Conservation (phyloP, 2,329 filamentous ascomycete genomes). For the Pseudocercospora musae region DNA sequence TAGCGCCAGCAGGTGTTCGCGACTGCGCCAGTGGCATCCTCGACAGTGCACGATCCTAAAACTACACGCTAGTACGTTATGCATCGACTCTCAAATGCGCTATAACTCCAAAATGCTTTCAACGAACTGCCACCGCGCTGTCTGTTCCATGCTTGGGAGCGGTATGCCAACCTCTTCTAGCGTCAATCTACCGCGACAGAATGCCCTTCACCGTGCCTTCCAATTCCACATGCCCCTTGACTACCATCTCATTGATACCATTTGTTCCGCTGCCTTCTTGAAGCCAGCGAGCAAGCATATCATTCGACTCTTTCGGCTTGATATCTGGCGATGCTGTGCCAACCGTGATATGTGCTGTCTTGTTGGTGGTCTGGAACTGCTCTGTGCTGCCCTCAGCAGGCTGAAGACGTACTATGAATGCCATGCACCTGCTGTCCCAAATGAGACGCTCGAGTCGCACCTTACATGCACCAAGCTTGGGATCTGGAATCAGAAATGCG, state of each 20-base stretch:
- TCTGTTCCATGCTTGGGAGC: background rate
- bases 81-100: background rate
- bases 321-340: conserved; percentile 71
- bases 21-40: background rate
- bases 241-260: conserved; percentile 54
- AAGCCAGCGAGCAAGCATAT: conserved; percentile 73
- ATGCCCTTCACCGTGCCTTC: conserved; percentile 54
- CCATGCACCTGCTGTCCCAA: conserved; percentile 85
- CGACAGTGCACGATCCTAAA: background rate
- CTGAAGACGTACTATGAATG: conserved; percentile 73
- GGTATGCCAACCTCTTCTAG: background rate
- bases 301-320: conserved; percentile 94
- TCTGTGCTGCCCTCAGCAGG: conserved; percentile 48
- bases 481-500: conserved; percentile 42
- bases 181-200: conserved; percentile 33
- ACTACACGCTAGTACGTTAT: background rate
- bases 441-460: conserved; percentile 66
- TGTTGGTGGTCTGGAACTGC: conserved; percentile 64
- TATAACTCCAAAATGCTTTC: background rate
- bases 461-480: conserved; percentile 61
- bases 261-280: conserved; percentile 54
- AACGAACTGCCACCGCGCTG: background rate
- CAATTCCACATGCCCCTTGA: conserved; percentile 55
- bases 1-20: background rate
- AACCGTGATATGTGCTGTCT: conserved; percentile 81